phyloP scores from a whole-genome alignment of 257 asterid genomes.

The Ajuga chamaepitys region DNA sequence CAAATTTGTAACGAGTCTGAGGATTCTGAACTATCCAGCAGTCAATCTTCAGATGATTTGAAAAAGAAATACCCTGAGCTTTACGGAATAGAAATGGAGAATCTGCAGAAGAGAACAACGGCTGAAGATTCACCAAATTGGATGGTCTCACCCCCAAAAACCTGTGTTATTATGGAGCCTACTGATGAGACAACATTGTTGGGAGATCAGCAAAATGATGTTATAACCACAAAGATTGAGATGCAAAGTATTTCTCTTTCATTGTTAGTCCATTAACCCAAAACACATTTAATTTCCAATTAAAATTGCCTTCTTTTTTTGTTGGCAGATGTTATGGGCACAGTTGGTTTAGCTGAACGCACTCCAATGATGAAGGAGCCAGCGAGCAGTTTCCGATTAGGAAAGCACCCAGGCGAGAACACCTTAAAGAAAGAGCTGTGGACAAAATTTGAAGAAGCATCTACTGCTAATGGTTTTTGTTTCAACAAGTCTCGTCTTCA shows the following conservation, averaged over 20 bases:
- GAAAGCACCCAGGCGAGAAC: slow-evolving; percentile 88
- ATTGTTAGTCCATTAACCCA: neutral
- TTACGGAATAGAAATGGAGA: slow-evolving; percentile 42
- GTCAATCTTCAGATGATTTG: slow-evolving; percentile 34
- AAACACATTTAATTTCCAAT: neutral
- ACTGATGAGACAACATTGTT: slow-evolving; percentile 31
- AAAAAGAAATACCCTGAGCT: slow-evolving; percentile 54
- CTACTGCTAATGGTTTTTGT: slow-evolving; percentile 34
- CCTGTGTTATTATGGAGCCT: slow-evolving; percentile 76
- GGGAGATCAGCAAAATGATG: slow-evolving; percentile 11
- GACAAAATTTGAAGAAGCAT: slow-evolving; percentile 83
- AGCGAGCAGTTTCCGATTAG: slow-evolving; percentile 28
- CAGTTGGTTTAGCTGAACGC: slow-evolving; percentile 33
- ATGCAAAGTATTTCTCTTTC: slow-evolving; percentile 24
- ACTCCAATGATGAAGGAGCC: slow-evolving; percentile 67
- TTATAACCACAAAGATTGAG: slow-evolving; percentile 11
- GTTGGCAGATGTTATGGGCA: slow-evolving; percentile 26
- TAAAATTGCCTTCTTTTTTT: neutral
- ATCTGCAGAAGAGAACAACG: slow-evolving; percentile 27
- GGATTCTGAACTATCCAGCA: slow-evolving; percentile 57
- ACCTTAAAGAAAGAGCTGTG: slow-evolving; percentile 94
- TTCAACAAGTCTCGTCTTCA: slow-evolving; percentile 21
- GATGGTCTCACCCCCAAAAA: slow-evolving; percentile 84
- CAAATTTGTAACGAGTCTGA: slow-evolving; percentile 27
- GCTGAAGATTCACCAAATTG: slow-evolving; percentile 64